A percentile compares a stretch with the other conserved stretches of the same genome.
Conservation (phyloP, 2,329 filamentous ascomycete genomes). For the Lachnum nothofagi region DNA sequence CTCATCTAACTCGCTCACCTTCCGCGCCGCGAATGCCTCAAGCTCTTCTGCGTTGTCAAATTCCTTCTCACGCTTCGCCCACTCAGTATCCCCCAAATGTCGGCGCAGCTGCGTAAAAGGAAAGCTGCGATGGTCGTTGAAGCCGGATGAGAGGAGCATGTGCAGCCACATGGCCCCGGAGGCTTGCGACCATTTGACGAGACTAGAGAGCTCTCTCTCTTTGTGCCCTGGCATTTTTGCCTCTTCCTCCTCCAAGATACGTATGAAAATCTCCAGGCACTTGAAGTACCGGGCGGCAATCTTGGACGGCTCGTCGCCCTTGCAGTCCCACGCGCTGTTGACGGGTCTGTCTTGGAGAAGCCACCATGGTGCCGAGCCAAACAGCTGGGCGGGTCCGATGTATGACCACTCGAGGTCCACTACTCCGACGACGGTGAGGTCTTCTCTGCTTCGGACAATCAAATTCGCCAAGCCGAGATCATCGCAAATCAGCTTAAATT, state of each 20-base stretch:
- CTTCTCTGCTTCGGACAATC: conserved; percentile 33
- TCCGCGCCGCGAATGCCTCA: conserved; percentile 23
- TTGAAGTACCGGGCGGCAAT: conserved; percentile 16
- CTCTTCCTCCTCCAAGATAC: conserved; percentile 17
- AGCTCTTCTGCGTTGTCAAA: conserved; percentile 14
- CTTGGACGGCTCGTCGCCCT: conserved; percentile 11
- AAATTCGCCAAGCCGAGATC: conserved; percentile 36
- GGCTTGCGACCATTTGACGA: conserved; percentile 17
- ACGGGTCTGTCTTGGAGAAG: conserved; percentile 25
- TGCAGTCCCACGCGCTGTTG: conserved; percentile 13
- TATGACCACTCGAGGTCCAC: conserved; percentile 38
- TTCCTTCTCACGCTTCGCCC: conserved; percentile 13
- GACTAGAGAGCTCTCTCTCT: conserved; percentile 17
- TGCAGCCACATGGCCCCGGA: conserved; percentile 18
- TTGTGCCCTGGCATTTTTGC: conserved; percentile 14
- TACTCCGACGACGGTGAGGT: conserved; percentile 34
- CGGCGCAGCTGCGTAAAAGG: conserved; percentile 14
- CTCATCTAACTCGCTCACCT: conserved; percentile 28
- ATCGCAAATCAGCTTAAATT: conserved; percentile 37
- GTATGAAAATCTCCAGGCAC: conserved; percentile 16
- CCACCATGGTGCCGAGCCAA: conserved; percentile 36
- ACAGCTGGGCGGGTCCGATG: conserved; percentile 35
- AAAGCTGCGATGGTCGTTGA: conserved; percentile 15
- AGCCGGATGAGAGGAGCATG: conserved; percentile 17
- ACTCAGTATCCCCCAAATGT: conserved; percentile 14